Evolutionary conservation across 1,139 yeast species (phyloP).

Genomic region (Hyphopichia burtonii): DNA sequence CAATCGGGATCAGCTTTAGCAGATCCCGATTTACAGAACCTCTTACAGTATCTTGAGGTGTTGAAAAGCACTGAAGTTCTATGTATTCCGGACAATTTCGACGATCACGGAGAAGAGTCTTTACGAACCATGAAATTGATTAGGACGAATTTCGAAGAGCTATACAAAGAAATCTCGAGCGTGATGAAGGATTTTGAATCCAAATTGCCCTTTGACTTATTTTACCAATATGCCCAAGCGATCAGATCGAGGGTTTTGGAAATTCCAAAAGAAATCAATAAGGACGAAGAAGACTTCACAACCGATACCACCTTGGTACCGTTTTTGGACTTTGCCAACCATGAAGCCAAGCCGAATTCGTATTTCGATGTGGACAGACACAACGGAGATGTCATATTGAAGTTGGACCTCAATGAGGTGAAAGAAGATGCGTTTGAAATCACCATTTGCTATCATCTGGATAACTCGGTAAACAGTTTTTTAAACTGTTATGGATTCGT

Average conservation of each 20-base stretch:
- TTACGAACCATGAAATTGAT: constrained; percentile 14
- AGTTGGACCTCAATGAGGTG: constrained; percentile 18
- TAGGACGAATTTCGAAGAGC: constrained; percentile 17
- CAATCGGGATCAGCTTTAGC: constrained; percentile 5
- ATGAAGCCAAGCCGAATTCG: constrained; percentile 44
- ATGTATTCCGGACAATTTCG: constrained; percentile 8
- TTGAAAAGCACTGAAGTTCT: constrained; percentile 19
- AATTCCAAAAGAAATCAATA: constrained; percentile 46
- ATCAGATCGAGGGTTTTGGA: constrained; percentile 60
- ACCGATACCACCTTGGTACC: constrained; percentile 64
- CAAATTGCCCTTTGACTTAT: constrained; percentile 23
- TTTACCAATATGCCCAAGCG: constrained; percentile 47
- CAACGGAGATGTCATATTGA: constrained; percentile 43
- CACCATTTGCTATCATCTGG: constrained; percentile 49
- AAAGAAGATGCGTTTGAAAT: constrained; percentile 18
- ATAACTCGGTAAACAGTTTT: constrained; percentile 47
- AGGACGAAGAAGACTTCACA: constrained; percentile 30
- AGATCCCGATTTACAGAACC: constrained; percentile 4
- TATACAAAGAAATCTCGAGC: constrained; percentile 13
- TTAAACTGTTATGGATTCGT: constrained; percentile 60
- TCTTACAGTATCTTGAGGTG: constrained; percentile 22
- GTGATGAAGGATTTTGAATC: constrained; percentile 16
- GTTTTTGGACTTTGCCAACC: constrained; percentile 66
- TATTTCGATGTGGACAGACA: constrained; percentile 59
- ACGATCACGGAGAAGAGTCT: constrained; percentile 15